Percentiles rank a stretch among this genome's conserved stretches.
These are phyloP conservation scores for Aspergillus awamori DNA, from an alignment of 2,329 filamentous ascomycete species.

Conservation along the genomic window DNA sequence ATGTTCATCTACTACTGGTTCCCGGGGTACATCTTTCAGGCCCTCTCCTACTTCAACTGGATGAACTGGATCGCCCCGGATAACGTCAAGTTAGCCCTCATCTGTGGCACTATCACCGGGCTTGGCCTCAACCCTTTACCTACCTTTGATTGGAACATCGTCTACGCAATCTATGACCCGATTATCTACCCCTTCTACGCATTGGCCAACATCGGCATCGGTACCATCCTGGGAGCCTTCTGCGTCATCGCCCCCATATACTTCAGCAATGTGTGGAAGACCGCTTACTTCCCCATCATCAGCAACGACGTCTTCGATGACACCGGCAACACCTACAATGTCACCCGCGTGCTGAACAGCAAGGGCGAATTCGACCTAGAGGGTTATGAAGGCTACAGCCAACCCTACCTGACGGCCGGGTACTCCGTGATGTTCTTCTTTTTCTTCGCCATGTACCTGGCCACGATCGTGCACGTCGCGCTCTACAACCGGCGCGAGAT, in stretches of 20 bases:
- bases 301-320: conserved; percentile 14
- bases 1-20: conserved; percentile 18
- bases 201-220: conserved; percentile 5
- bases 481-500: conserved; percentile 8
- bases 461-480: background rate
- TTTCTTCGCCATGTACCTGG: conserved; percentile 12
- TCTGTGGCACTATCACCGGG: conserved; percentile 6
- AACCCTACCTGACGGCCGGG: conserved; percentile 4
- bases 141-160: conserved; percentile 15
- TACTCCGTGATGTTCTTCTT: conserved; percentile 8
- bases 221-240: conserved; percentile 1
- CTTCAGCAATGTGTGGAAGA: conserved; percentile 13
- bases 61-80: conserved; percentile 14
- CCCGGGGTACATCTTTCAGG: conserved; percentile 5
- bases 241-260: conserved; percentile 3
- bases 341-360: conserved; percentile 5
- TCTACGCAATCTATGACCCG: conserved; percentile 4
- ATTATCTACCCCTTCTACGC: conserved; percentile 13
- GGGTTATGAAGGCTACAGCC: conserved; percentile 7
- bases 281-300: conserved; percentile 12
- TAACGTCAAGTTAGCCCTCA: conserved; percentile 9
- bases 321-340: conserved; percentile 5
- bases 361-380: conserved; percentile 7
- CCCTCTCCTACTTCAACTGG: conserved; percentile 17
- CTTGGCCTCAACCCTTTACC: conserved; percentile 12